Evolutionary conservation across 805 yeast genomes (phyloP).

Genomic region (Myxozyma neglecta): DNA sequence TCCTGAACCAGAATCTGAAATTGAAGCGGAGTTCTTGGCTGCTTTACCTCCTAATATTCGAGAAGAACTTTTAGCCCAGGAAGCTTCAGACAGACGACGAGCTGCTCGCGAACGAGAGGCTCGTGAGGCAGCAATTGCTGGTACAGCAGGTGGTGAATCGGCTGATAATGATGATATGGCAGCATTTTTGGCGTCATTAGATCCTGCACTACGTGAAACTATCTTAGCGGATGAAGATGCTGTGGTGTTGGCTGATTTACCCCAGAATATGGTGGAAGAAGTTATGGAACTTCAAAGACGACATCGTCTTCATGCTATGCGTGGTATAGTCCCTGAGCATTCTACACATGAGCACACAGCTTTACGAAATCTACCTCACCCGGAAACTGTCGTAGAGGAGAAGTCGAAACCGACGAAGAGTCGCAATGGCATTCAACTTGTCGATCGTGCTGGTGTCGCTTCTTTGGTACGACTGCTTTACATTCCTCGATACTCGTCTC

Average conservation of each 20-base stretch:
- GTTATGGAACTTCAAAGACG: constrained; percentile 36
- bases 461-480: constrained; percentile 69
- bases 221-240: constrained; percentile 40
- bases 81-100: constrained; percentile 34
- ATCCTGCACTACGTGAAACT: constrained; percentile 39
- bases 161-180: constrained; percentile 36
- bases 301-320: constrained; percentile 4
- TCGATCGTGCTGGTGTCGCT: constrained; percentile 75
- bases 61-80: constrained; percentile 39
- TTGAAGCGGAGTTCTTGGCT: constrained; percentile 76
- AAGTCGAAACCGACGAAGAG: constrained; percentile 42
- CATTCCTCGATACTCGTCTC: constrained; percentile 63
- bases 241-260: constrained; percentile 36
- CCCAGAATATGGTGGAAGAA: constrained; percentile 39
- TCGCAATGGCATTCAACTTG: constrained; percentile 57
- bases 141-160: not conserved
- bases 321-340: constrained; percentile 12
- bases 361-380: not conserved
- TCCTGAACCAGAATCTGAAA: constrained; percentile 51
- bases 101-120: constrained; percentile 32
- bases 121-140: constrained; percentile 10
- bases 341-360: constrained; percentile 1
- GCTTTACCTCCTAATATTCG: constrained; percentile 72
- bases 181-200: constrained; percentile 38
- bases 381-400: not conserved